These are phyloP conservation scores for Hyphopichia wangnamkhiaoensis DNA, from an alignment of 1,139 yeast species.

Conservation along the genomic window DNA sequence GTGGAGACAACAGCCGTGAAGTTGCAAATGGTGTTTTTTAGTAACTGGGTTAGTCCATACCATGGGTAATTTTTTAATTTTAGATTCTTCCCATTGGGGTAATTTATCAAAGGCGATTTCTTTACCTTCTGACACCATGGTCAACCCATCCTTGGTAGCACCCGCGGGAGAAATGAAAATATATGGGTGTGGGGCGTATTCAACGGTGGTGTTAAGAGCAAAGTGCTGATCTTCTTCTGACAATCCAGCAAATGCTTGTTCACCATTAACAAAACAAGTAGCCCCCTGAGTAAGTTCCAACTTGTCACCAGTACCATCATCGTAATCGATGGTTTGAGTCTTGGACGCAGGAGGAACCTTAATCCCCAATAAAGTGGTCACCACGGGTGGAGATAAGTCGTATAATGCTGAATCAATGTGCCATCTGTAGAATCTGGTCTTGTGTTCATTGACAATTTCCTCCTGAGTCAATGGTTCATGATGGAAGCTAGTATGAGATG, in stretches of 20 bases:
- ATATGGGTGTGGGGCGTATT: constrained; percentile 90
- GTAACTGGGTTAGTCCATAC: constrained; percentile 95
- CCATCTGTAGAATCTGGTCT: constrained; percentile 88
- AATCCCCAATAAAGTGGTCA: constrained; percentile 79
- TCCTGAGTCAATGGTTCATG: constrained; percentile 60
- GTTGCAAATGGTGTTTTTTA: constrained; percentile 76
- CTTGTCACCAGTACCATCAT: constrained; percentile 64
- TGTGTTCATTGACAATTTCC: constrained; percentile 57
- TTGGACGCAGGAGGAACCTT: constrained; percentile 65
- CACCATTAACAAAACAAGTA: constrained; percentile 83
- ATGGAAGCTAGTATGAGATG: constrained; percentile 81
- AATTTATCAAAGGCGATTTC: constrained; percentile 65
- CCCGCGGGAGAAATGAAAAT: constrained; percentile 77
- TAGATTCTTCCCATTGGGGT: constrained; percentile 79
- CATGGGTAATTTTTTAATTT: constrained; percentile 74
- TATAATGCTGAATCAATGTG: constrained; percentile 89
- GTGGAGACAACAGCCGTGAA: constrained; percentile 83
- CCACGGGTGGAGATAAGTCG: constrained; percentile 81
- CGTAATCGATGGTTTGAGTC: constrained; percentile 54
- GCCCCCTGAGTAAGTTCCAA: constrained; percentile 78
- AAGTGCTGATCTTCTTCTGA: constrained; percentile 69
- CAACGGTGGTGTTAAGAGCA: constrained; percentile 75
- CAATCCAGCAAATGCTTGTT: constrained; percentile 66
- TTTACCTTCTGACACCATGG: constrained; percentile 79
- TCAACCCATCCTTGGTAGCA: constrained; percentile 82